Conservation (phyloP, 768 basidiomycete species). For the Russula virescens region DNA sequence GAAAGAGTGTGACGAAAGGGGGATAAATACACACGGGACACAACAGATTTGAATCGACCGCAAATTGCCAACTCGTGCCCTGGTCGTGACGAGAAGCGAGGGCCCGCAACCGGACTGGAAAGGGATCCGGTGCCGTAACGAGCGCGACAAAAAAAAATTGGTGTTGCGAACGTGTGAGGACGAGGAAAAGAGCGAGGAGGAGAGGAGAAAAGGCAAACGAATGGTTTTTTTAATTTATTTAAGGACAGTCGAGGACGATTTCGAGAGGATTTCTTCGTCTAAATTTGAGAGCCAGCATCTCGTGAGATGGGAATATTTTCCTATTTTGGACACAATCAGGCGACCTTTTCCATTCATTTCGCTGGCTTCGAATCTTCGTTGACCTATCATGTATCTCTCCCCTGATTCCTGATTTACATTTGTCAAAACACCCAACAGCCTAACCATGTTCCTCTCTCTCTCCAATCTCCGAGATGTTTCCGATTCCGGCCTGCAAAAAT, state of each 20-base stretch:
- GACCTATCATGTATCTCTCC: not conserved
- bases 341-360: conserved; percentile 12
- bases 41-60: not conserved
- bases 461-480: no score
- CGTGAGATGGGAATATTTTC: not conserved
- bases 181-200: not conserved
- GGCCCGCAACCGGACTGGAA: not conserved
- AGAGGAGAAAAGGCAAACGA: not conserved
- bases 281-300: not conserved
- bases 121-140: not conserved
- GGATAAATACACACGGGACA: conserved; percentile 8
- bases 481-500: no score
- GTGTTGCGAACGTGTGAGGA: not conserved
- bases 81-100: conserved; percentile 4
- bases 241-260: not conserved
- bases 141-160: not conserved
- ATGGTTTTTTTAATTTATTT: not conserved
- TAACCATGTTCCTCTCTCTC: no score
- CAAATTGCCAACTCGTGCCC: not conserved
- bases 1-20: not conserved
- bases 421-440: no score
- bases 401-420: not conserved
- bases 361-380: not conserved
- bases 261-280: not conserved
- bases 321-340: not conserved